phyloP scores from a whole-genome alignment of 2,329 filamentous ascomycete genomes.

The Microthyrium microscopicum region DNA sequence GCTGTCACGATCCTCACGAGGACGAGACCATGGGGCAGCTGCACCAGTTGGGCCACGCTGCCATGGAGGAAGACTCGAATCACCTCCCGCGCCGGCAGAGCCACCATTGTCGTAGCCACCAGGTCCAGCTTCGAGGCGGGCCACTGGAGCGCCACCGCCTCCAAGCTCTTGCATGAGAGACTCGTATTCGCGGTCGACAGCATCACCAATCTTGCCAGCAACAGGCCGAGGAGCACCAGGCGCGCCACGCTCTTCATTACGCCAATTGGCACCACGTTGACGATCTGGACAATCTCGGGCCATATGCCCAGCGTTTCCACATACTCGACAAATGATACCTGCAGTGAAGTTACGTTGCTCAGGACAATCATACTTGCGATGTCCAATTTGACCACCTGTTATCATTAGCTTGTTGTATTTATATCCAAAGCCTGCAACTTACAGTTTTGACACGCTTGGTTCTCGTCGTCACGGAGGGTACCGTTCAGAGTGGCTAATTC shows the following conservation, averaged over 20 bases:
- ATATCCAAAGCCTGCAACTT: conserved; percentile 16
- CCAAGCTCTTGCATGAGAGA: conserved; percentile 97
- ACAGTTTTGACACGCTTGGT: conserved; percentile 98
- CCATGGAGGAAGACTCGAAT: conserved; percentile 59
- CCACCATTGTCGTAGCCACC: conserved; percentile 38
- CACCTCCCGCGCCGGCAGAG: conserved; percentile 25
- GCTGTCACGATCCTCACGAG: conserved; percentile 28
- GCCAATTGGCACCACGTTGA: conserved; percentile 80
- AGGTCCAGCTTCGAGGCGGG: conserved; percentile 75
- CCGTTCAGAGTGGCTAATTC: conserved; percentile 96
- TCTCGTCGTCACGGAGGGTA: conserved; percentile 96
- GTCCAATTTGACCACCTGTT: conserved; percentile 81
- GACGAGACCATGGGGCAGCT: conserved; percentile 59
- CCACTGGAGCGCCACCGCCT: conserved; percentile 55
- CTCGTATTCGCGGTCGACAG: conserved; percentile 87
- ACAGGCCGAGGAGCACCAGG: conserved; percentile 37
- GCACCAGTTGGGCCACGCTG: conserved; percentile 71
- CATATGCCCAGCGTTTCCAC: conserved; percentile 96
- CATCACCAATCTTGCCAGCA: conserved; percentile 57
- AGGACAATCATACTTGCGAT: conserved; percentile 96
- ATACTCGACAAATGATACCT: conserved; percentile 96
- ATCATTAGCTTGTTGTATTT: conserved; percentile 3
- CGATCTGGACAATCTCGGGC: conserved; percentile 93
- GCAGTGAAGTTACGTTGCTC: conserved; percentile 98
- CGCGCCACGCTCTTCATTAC: conserved; percentile 48